Evolutionary conservation across 2,329 filamentous ascomycete species (phyloP), one percentile per base, ranked within the genome.

Genomic region (Tolypocladium ovalisporum): DNA sequence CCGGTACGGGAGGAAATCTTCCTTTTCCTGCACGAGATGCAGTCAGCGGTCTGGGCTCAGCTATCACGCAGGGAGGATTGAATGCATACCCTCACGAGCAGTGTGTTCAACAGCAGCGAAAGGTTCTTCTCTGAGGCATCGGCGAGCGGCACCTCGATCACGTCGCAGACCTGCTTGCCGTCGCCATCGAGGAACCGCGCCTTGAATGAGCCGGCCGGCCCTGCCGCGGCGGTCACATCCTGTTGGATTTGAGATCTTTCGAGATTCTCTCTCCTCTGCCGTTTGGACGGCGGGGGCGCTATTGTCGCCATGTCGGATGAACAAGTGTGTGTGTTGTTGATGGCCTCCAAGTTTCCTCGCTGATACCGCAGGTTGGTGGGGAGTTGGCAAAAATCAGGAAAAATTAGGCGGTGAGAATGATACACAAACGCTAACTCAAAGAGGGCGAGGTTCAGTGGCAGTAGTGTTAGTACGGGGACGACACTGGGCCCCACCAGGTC

Each of bases 71-170:
- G 24, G 7, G 13, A 3, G 13, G 2, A 34, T 8, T 47, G 2
- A n/a, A 12, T 44, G 17, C 54, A 34, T 78, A 88, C 86, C 76
- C 87, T 83, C 66, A 86, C 88, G 69, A 96, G 81, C 47, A 97
- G 75, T 3, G 88, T 90, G 70, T 97, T 97, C 57, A 96, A 73
- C 0, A 97, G 79, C 12, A 92, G 81, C 56, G 94, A 93, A 4
- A 97, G 81, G 65, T 97, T 96, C 76, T 90, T 93, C 61, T 94
- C 89, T 9, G 83, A 88, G 2, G 93, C 88, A 75, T 97, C 88
- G 58, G 87, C 87, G 36, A 97, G 82, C 15, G 90, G 87, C 47
- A 97, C 86, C 65, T 86, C 79, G 54, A 86, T 69, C 75, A 88
- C 71, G 82, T 90, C 71, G 77, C 86, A 70, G 80, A 87, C 65